Evolutionary conservation across 2,329 filamentous ascomycete species (phyloP), one percentile per base, ranked within the genome.

Genomic region (Stromatinia cepivora): DNA sequence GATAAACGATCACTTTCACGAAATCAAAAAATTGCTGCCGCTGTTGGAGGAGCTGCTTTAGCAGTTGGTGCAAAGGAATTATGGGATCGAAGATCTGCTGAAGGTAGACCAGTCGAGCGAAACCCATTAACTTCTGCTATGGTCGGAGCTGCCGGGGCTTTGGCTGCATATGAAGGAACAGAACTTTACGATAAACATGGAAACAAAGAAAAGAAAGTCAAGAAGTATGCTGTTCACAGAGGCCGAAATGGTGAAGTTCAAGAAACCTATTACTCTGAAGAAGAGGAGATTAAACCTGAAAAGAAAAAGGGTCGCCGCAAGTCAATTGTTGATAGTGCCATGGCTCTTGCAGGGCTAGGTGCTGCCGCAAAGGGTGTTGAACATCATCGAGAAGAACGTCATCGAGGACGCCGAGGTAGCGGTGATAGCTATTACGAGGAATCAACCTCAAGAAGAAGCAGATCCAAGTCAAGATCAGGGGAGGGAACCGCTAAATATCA

Each of bases 21-120:
- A 79, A 86, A 90, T 75, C 85, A 90, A 73, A 89, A 89, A 79
- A 88, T 90, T 72, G 83, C 89, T 59, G 88, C 88, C 31, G 88
- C 87, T n/a, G 84, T 90, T 46, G 85, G 86, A 48, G 88, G 88
- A 54, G 88, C 88, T 66, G 86, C 88, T 45, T 79, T 90, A 31
- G 86, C 87, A n/a, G 86, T 87, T 13, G 88, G 87, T 64, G 86
- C 86, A 64, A 90, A 90, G 79, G 88, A 90, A 77, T 79, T 90
- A 6, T 90, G 84, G 77, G 88, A 90, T 75, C 87, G 88, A 71
- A 85, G 81, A 73, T 85, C 89, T 75, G 86, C 77, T 52, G 72
- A 78, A 54, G 74, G 75, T 84, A 71, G 84, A 84, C 66, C 81
- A 69, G 69, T 85, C 0, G 79, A 88, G 57, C 85, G 88, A 72